Base-by-base conservation (phyloP, 1,284 basidiomycete species). In the Trametes sp. region DNA sequence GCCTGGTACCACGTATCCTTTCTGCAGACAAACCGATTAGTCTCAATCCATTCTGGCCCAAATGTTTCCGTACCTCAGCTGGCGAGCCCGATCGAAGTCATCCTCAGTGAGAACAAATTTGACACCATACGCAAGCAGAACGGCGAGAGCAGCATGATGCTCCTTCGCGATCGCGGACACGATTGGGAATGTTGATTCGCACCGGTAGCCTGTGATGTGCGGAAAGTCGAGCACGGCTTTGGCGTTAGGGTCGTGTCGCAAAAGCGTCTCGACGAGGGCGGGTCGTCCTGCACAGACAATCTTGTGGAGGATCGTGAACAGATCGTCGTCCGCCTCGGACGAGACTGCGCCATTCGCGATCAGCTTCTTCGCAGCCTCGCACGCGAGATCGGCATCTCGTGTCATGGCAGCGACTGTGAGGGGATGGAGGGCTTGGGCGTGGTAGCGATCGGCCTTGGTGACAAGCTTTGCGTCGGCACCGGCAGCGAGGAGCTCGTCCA, bases 251-350 rank as follows among this genome's bases (percentile, higher is more conserved):
- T 87, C 86, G 46, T 72, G 75, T n/a, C 75, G 72, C 33, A 87
- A 72, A 33, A 87, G 72, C 0, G 80, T 78, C 13, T 78, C 72
- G 0, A 84, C 78, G 16, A 87, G 73, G 42, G 80, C 77, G 4
- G 76, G 71, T 55, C 79, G 78, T 31, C 77, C 74, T 6, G 76
- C 67, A 26, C 64, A 61, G 13, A 87, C 81, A 3, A 83, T 72
- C 13, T 71, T 72, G 67, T 85, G 81, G 73, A 87, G 82, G 31
- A 85, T 79, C 0, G 86, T 86, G 38, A 74, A 64, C 63, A 83
- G 69, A 2, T 74, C 57, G 5, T 76, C 73, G 60, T 86, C 79
- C 0, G 84, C 84, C 13, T 81, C 79, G 1, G 84, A 81, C 0
- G 82, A 83, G 0, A 79, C 76, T 0, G 83, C 83, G 19, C 83